These are phyloP conservation scores for Claviceps sp. DNA, from an alignment of 2,329 filamentous ascomycete species.

Conservation along the genomic window DNA sequence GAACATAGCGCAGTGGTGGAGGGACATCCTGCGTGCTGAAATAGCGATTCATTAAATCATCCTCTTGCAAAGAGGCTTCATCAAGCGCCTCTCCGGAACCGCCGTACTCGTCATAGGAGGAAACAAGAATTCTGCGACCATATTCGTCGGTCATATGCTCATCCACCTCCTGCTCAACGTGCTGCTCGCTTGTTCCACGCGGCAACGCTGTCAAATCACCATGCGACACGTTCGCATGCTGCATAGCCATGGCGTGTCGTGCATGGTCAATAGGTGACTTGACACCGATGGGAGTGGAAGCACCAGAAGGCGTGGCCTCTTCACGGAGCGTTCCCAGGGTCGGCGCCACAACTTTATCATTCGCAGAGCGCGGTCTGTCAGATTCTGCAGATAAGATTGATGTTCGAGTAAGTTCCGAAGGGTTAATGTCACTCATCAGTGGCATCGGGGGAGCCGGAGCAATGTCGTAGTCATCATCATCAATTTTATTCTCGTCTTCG, in stretches of 20 bases:
- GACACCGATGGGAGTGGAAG: slow-evolving; percentile 50
- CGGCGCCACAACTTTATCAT: slow-evolving; percentile 37
- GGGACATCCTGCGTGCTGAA: slow-evolving; percentile 50
- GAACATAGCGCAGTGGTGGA: slow-evolving; percentile 50
- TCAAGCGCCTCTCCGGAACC: slow-evolving; percentile 16
- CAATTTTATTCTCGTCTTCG: background rate
- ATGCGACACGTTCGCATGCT: slow-evolving; percentile 51
- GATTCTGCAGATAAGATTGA: slow-evolving; percentile 77
- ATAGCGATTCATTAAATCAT: slow-evolving; percentile 31
- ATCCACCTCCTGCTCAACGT: slow-evolving; percentile 14
- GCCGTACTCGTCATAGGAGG: slow-evolving; percentile 32
- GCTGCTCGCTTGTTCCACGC: slow-evolving; percentile 29
- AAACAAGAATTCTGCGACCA: slow-evolving; percentile 27
- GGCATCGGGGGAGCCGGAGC: slow-evolving; percentile 66
- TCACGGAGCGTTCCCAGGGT: slow-evolving; percentile 45
- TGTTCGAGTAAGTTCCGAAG: slow-evolving; percentile 75
- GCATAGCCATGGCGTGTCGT: slow-evolving; percentile 51
- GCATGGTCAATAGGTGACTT: slow-evolving; percentile 34
- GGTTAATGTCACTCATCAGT: slow-evolving; percentile 70
- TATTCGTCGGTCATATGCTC: slow-evolving; percentile 35
- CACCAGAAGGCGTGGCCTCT: slow-evolving; percentile 45
- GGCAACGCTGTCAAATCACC: slow-evolving; percentile 44
- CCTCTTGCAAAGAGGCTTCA: slow-evolving; percentile 25
- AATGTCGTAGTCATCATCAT: slow-evolving; percentile 2
- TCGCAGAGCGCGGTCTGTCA: slow-evolving; percentile 57